phyloP scores from a whole-genome alignment of 208 protist genomes.

The Leishmania gerbilli region DNA sequence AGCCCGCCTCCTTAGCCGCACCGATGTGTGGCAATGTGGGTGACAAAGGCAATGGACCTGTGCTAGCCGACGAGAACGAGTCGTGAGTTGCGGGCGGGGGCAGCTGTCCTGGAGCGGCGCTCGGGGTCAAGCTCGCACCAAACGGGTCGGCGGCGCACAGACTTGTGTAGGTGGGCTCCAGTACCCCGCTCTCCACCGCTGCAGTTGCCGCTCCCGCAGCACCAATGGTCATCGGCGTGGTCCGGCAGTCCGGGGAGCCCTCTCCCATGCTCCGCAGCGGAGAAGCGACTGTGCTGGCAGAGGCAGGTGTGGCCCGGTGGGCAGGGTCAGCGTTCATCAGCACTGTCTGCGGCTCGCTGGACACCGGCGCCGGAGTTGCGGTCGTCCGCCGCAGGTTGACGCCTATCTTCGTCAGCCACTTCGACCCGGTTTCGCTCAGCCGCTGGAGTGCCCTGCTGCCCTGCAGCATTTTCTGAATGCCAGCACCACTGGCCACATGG shows the following conservation, averaged over 20 bases:
- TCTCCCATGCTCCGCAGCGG: background rate
- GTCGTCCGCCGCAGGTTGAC: constrained; percentile 15
- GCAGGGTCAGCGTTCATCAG: background rate
- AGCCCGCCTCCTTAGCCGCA: background rate
- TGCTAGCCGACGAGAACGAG: background rate
- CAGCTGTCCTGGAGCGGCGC: background rate
- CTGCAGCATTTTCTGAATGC: constrained; percentile 29
- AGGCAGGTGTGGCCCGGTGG: background rate
- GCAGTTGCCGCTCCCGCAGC: background rate
- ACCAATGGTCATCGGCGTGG: background rate
- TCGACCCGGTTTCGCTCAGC: constrained; percentile 27
- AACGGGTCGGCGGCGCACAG: background rate
- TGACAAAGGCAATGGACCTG: background rate
- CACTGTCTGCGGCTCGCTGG: background rate
- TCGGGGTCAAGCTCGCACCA: too few species aligned
- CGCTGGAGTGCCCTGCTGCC: constrained; percentile 20
- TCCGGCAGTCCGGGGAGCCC: background rate
- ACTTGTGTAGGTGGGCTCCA: background rate
- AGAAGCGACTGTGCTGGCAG: background rate
- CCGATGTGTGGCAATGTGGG: background rate
- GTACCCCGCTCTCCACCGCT: background rate
- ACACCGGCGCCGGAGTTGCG: constrained; percentile 5
- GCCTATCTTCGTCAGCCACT: constrained; percentile 25
- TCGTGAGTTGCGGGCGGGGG: background rate
- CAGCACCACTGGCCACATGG: background rate